Conservation (phyloP, 2,329 filamentous ascomycete genomes). For the Sclerotinia glacialis region DNA sequence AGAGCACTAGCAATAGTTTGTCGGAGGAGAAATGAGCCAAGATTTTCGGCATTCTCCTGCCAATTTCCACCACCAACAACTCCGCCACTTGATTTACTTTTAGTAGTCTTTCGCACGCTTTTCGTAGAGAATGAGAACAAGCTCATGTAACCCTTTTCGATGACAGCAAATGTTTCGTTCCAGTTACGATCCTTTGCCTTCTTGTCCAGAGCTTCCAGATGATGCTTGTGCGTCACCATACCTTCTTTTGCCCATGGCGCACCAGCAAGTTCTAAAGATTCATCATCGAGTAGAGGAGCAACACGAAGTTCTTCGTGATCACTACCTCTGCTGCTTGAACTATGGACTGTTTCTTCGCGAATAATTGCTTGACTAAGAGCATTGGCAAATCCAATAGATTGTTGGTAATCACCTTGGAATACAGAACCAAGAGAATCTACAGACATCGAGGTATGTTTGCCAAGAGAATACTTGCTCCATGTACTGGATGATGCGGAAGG, state of each 20-base stretch:
- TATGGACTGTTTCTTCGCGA: constrained; percentile 71
- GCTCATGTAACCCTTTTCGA: constrained; percentile 91
- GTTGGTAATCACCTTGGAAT: constrained; percentile 80
- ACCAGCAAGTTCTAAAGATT: constrained; percentile 84
- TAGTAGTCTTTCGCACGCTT: constrained; percentile 65
- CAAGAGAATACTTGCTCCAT: constrained; percentile 91
- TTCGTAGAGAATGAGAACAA: constrained; percentile 91
- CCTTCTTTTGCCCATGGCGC: constrained; percentile 99
- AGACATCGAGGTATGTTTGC: constrained; percentile 86
- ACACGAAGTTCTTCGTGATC: constrained; percentile 43
- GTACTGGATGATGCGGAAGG: constrained; percentile 77
- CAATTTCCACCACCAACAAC: constrained; percentile 94
- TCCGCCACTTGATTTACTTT: constrained; percentile 52
- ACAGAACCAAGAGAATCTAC: constrained; percentile 84
- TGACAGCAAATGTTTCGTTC: constrained; percentile 92
- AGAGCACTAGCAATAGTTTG: constrained; percentile 90
- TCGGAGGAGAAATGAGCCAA: constrained; percentile 82
- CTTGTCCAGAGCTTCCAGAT: constrained; percentile 86
- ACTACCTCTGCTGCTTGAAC: constrained; percentile 40
- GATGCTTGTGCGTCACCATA: constrained; percentile 92
- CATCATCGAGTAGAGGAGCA: constrained; percentile 78
- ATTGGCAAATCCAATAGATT: constrained; percentile 96
- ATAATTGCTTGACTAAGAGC: constrained; percentile 96
- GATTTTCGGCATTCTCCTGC: constrained; percentile 91
- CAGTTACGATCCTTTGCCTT: constrained; percentile 92